Evolutionary conservation across 495 filamentous ascomycete species (phyloP).

Genomic region (Hypoxylon cercidicola): DNA sequence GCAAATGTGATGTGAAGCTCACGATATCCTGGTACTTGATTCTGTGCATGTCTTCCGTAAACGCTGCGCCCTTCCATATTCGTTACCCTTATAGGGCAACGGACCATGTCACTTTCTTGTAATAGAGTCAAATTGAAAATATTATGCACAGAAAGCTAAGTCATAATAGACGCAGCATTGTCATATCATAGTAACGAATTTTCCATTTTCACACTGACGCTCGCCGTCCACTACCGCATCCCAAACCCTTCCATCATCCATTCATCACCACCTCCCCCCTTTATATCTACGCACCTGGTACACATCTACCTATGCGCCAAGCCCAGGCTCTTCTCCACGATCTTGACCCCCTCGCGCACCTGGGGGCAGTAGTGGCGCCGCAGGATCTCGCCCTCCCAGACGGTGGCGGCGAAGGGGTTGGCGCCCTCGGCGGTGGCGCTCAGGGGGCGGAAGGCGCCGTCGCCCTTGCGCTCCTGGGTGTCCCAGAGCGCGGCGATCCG

Average conservation of each 20-base stretch:
- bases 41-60: no score
- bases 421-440: constrained; percentile 47
- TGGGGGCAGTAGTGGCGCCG: constrained; percentile 86
- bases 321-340: constrained; percentile 70
- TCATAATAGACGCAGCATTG: no score
- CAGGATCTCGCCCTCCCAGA: constrained; percentile 94
- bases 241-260: not conserved
- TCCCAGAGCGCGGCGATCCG: constrained; percentile 80
- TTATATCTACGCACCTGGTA: not conserved
- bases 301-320: constrained; percentile 33
- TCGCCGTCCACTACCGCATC: not conserved
- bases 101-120: no score
- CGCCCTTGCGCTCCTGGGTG: constrained; percentile 90
- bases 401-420: constrained; percentile 80
- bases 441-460: constrained; percentile 58
- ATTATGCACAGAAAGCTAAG: not conserved
- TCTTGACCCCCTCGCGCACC: constrained; percentile 77
- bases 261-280: not conserved
- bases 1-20: no score
- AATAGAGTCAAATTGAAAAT: no score
- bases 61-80: no score
- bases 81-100: no score
- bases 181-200: not conserved
- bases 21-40: no score
- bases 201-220: not conserved